These are phyloP conservation scores for Bocquillonia castaneifolia DNA, from an alignment of 441 rosid species.

Conservation along the genomic window DNA sequence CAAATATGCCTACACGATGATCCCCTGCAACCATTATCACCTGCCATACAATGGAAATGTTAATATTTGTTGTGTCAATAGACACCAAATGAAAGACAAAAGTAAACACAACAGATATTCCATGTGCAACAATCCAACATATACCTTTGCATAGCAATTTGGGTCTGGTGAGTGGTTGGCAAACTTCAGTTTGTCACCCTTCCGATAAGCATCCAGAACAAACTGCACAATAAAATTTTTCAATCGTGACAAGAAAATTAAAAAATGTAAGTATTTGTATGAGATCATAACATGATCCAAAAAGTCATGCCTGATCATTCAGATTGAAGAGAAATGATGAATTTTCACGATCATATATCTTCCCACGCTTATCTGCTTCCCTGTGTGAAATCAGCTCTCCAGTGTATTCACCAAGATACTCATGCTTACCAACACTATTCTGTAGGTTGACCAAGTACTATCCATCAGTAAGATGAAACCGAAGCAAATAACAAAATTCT, in stretches of 20 bases:
- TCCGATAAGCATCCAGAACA: slow-evolving; percentile 95
- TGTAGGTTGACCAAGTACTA: slow-evolving; percentile 32
- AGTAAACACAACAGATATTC: not conserved
- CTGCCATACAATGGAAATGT: slow-evolving; percentile 34
- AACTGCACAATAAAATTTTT: slow-evolving; percentile 47
- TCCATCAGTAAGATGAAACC: slow-evolving; percentile 21
- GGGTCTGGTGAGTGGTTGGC: slow-evolving; percentile 98
- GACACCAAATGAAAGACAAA: not conserved
- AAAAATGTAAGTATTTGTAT: not conserved
- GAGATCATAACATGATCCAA: slow-evolving; percentile 1
- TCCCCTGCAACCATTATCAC: slow-evolving; percentile 99
- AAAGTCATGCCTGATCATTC: slow-evolving; percentile 80
- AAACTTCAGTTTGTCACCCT: slow-evolving; percentile 94
- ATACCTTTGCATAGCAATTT: slow-evolving; percentile 95
- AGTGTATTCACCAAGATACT: slow-evolving; percentile 95
- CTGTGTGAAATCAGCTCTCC: slow-evolving; percentile 95
- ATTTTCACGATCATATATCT: slow-evolving; percentile 96
- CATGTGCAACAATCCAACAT: not conserved
- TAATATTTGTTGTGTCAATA: not conserved
- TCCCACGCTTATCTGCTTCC: slow-evolving; percentile 99
- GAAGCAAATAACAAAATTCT: slow-evolving; percentile 10
- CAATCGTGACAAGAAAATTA: not conserved
- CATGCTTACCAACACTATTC: slow-evolving; percentile 94
- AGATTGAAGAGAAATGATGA: slow-evolving; percentile 95
- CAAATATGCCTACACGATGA: slow-evolving; percentile 92